phyloP scores from a whole-genome alignment of 78 protist genomes.

The Dictyostelium capitatum region DNA sequence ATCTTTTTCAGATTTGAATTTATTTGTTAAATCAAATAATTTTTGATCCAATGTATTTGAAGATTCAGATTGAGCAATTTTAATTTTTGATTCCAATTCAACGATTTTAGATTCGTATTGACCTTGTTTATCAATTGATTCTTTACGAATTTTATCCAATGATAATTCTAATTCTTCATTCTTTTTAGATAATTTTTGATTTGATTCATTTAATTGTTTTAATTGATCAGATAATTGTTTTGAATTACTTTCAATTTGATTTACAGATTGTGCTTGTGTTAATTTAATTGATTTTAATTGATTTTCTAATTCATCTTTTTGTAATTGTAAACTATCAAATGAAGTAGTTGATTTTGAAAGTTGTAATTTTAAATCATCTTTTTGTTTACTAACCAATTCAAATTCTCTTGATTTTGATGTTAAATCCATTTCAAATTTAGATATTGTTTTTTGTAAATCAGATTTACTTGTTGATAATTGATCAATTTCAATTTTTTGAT shows the following conservation, averaged over 20 bases:
- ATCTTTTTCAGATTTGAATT: conserved; percentile 5
- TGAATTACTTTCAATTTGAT: background rate
- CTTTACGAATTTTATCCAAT: conserved; percentile 17
- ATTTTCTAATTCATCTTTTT: background rate
- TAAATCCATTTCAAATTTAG: conserved; percentile 36
- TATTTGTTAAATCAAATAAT: conserved; percentile 15
- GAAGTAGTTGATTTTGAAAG: background rate
- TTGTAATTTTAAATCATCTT: conserved; percentile 15
- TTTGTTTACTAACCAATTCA: conserved; percentile 4
- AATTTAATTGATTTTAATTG: conserved; percentile 24
- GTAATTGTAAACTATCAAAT: background rate
- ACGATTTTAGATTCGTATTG: conserved; percentile 10
- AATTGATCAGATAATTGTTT: conserved; percentile 48
- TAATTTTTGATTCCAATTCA: conserved; percentile 14
- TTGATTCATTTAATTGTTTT: background rate
- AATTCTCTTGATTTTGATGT: conserved; percentile 7
- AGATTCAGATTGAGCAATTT: background rate
- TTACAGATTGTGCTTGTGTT: conserved; percentile 45
- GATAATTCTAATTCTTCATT: background rate
- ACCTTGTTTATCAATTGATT: background rate
- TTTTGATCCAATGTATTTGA: background rate
- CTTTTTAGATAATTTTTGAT: background rate
- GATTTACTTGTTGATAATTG: background rate
- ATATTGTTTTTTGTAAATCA: background rate
- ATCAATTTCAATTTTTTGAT: conserved; percentile 25